Conservation (phyloP, 352 stramenopile species). For the Phytophthora chlamydospora region DNA sequence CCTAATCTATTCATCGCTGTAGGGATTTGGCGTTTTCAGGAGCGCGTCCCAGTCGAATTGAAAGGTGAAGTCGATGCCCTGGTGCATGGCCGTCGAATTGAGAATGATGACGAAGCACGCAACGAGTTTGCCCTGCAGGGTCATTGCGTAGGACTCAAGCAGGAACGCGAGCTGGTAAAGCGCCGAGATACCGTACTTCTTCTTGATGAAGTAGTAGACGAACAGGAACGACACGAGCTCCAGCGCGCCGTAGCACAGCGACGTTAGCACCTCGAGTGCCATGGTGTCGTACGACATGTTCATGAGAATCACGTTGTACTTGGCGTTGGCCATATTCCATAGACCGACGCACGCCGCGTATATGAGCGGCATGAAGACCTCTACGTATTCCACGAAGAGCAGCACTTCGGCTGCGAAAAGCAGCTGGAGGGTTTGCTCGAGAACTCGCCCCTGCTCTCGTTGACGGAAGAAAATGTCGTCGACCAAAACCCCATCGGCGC, state of each 20-base stretch:
- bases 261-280: conserved; percentile 7
- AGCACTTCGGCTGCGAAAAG: conserved; percentile 33
- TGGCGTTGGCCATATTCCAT: conserved; percentile 21
- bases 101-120: conserved; percentile 26
- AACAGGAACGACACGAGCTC: conserved; percentile 28
- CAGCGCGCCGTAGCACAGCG: conserved; percentile 10
- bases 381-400: conserved; percentile 41
- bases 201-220: conserved; percentile 31
- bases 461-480: conserved; percentile 15
- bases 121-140: conserved; percentile 32
- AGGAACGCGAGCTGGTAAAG: conserved; percentile 41
- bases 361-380: conserved; percentile 36
- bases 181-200: conserved; percentile 32
- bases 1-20: conserved; percentile 3
- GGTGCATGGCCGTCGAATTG: conserved; percentile 21
- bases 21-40: conserved; percentile 9
- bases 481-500: neutral
- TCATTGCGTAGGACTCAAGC: conserved; percentile 36
- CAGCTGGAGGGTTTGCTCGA: conserved; percentile 26
- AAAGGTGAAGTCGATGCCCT: conserved; percentile 27
- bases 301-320: conserved; percentile 28
- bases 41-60: conserved; percentile 19
- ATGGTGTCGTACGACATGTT: conserved; percentile 7
- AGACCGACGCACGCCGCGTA: conserved; percentile 30
- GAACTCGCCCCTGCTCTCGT: conserved; percentile 13